Evolutionary conservation across 1,284 basidiomycete genomes (phyloP), one percentile per base, ranked within the genome.

Genomic region (Tetrapyrgos nigripes): DNA sequence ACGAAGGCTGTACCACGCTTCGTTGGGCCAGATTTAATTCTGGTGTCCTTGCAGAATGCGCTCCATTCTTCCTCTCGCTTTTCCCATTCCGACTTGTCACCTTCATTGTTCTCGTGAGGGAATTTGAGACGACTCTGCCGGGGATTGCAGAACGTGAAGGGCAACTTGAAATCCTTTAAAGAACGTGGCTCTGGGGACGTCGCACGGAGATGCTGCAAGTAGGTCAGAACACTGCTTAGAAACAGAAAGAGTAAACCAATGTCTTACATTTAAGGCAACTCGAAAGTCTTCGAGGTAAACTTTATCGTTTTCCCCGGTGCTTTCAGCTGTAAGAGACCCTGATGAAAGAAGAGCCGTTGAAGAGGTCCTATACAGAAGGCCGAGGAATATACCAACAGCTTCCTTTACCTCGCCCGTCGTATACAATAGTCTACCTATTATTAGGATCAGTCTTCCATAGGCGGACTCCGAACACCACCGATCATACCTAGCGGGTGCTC

Each of bases 231-330:
- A 14, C 58, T 61, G 57, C 24, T 29, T 60, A 24, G 21, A 27
- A 21, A 33, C 11, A 21, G n/a, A n/a, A n/a, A n/a, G n/a, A 53
- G 24, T 40, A 37, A 23, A 57, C 5, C 54, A 33, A 37, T 64
- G 13, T 40, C 79, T 45, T 64, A 93, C 91, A 67, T 84, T 81
- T 61, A 88, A 85, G 14, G 92, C 88, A n/a, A 89, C 85, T 33
- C 86, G 82, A 65, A 93, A 93, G 70, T 93, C 92, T 57, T 92
- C 91, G 19, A 93, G 68, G 62, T 85, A 89, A 1, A 89, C 76
- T 62, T 86, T 88, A 64, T 91, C 88, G 2, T 68, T 23, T 24
- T 70, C 59, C 13, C 58, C 65, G 44, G 67, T 58, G 44, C 62
- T 66, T 37, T 61, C 66, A 33, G 67, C 70, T 19, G 61, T 66